These are phyloP conservation scores for Cystobasidium onofrii DNA, from an alignment of 768 basidiomycete genomes.

Conservation along the genomic window DNA sequence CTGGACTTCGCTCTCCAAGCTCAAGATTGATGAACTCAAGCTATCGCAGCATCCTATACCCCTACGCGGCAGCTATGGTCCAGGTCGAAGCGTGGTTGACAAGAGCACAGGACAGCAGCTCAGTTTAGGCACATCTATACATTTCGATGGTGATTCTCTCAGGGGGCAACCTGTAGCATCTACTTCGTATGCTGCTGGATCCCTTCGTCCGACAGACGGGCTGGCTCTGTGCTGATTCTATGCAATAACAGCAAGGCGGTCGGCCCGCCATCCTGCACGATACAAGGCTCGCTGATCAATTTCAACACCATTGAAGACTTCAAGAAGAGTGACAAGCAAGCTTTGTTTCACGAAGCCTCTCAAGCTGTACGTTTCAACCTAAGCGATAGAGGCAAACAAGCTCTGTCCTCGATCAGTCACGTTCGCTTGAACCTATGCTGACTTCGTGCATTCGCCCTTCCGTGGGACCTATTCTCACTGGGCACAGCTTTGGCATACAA, in stretches of 20 bases:
- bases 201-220: neutral
- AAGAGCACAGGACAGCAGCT: conserved; percentile 67
- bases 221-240: neutral
- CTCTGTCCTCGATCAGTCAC: no score
- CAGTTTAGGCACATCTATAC: conserved; percentile 54
- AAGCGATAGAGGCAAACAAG: no score
- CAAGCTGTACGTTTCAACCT: conserved; percentile 53
- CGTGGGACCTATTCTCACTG: conserved; percentile 50
- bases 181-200: neutral
- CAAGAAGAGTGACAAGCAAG: conserved; percentile 75
- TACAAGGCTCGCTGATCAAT: conserved; percentile 72
- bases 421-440: neutral
- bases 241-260: neutral
- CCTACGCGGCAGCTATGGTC: conserved; percentile 60
- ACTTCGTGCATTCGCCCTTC: no score
- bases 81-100: conserved; percentile 66
- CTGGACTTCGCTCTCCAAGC: conserved; percentile 78
- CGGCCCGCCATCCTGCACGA: conserved; percentile 44
- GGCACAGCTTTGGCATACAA: conserved; percentile 56
- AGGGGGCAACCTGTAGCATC: neutral
- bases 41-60: conserved; percentile 65
- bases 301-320: conserved; percentile 97
- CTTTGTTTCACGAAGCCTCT: conserved; percentile 66
- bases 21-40: conserved; percentile 84
- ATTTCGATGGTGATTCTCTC: conserved; percentile 38